Evolutionary conservation across 768 basidiomycete species (phyloP).

Genomic region (Lactarius akahatsu): DNA sequence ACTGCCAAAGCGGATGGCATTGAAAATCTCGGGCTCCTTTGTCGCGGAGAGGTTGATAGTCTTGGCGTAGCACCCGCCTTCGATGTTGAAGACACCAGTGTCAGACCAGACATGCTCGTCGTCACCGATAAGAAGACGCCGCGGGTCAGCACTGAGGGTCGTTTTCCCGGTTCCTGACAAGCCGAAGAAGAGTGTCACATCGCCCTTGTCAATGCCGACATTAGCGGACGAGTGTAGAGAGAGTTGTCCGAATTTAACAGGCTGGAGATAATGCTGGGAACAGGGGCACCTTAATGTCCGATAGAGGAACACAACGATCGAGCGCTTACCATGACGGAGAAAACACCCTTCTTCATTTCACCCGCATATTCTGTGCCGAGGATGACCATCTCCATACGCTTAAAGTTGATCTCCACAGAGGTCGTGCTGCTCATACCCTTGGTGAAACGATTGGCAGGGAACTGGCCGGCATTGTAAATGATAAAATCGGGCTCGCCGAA

Average conservation of each 20-base stretch:
- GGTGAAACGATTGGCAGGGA: constrained; percentile 99
- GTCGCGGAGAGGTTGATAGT: constrained; percentile 94
- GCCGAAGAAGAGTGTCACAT: constrained; percentile 99
- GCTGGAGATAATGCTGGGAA: constrained; percentile 89
- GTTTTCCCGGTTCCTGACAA: constrained; percentile 99
- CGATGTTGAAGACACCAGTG: constrained; percentile 98
- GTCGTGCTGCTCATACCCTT: constrained; percentile 99
- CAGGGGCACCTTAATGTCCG: constrained; percentile 25
- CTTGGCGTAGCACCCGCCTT: constrained; percentile 99
- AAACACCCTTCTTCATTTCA: constrained; percentile 99
- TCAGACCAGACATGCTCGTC: constrained; percentile 99
- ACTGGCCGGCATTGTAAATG: constrained; percentile 99
- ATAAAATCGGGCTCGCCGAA: constrained; percentile 99
- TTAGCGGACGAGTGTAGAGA: constrained; percentile 98
- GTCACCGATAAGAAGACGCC: constrained; percentile 92
- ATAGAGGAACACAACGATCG: constrained; percentile 7
- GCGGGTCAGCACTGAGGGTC: constrained; percentile 94
- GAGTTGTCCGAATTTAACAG: constrained; percentile 96
- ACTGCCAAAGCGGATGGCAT: constrained; percentile 90
- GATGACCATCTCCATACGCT: constrained; percentile 99
- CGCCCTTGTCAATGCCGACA: constrained; percentile 81
- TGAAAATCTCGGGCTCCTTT: constrained; percentile 98
- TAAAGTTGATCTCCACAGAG: constrained; percentile 99
- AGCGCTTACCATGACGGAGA: constrained; percentile 84
- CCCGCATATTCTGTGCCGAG: constrained; percentile 97